These are phyloP conservation scores for Hymenoscyphus salicellus DNA, from an alignment of 2,329 filamentous ascomycete genomes.

Conservation along the genomic window DNA sequence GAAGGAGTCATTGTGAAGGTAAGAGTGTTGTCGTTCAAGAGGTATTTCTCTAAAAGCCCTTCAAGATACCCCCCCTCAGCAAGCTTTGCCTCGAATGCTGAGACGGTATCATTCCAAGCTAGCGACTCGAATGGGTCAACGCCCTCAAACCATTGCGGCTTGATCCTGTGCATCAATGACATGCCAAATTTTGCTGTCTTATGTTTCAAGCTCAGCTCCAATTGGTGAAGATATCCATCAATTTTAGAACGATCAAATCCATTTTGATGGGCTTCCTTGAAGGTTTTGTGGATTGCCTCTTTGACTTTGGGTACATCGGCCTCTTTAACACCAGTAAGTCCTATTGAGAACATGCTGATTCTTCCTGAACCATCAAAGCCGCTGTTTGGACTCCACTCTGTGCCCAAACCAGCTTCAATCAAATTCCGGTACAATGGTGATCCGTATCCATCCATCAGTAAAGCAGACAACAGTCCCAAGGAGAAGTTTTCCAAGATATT, in stretches of 20 bases:
- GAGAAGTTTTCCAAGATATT: slow-evolving; percentile 88
- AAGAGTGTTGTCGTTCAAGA: slow-evolving; percentile 81
- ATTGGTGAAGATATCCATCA: slow-evolving; percentile 87
- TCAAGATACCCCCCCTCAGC: slow-evolving; percentile 79
- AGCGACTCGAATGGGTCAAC: slow-evolving; percentile 88
- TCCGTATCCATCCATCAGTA: slow-evolving; percentile 91
- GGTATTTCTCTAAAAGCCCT: slow-evolving; percentile 79
- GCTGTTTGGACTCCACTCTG: slow-evolving; percentile 91
- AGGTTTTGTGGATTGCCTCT: slow-evolving; percentile 67
- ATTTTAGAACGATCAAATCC: slow-evolving; percentile 91
- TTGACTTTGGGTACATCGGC: slow-evolving; percentile 76
- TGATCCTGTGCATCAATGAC: slow-evolving; percentile 80
- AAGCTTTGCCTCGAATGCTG: slow-evolving; percentile 75
- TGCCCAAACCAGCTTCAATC: slow-evolving; percentile 84
- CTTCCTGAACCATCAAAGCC: slow-evolving; percentile 81
- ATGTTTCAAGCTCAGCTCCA: slow-evolving; percentile 91
- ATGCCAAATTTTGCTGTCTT: slow-evolving; percentile 96
- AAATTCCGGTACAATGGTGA: slow-evolving; percentile 87
- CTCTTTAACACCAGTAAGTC: slow-evolving; percentile 83
- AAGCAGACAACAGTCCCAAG: slow-evolving; percentile 72
- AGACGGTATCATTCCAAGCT: slow-evolving; percentile 85
- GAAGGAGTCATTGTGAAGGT: slow-evolving; percentile 95
- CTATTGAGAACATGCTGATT: slow-evolving; percentile 82
- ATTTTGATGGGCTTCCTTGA: slow-evolving; percentile 65
- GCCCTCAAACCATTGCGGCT: slow-evolving; percentile 93